Evolutionary conservation across 257 asterid genomes (phyloP).

Genomic region (Capsicum pubescens): DNA sequence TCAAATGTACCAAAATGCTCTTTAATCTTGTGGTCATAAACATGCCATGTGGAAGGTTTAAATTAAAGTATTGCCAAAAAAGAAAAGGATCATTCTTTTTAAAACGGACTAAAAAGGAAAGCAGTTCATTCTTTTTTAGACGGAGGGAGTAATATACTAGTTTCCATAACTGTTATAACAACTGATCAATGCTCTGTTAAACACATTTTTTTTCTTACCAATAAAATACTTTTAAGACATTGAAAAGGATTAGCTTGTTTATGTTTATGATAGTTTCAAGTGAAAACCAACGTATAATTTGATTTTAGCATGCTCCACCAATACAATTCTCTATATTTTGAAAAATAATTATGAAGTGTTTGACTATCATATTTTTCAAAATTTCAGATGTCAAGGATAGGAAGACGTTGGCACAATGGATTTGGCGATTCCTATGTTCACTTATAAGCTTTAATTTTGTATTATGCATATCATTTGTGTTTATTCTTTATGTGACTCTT

Average conservation of each 20-base stretch:
- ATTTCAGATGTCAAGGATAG: not conserved
- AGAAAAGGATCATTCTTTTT: too few relatives aligned
- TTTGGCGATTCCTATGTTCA: not conserved
- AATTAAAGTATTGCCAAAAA: too few relatives aligned
- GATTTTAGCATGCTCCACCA: not conserved
- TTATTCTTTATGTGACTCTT: too few relatives aligned
- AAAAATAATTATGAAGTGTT: not conserved
- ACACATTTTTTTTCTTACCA: not conserved
- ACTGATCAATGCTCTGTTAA: not conserved
- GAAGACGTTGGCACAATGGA: not conserved
- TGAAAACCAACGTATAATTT: not conserved
- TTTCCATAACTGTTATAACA: not conserved
- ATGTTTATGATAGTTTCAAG: not conserved
- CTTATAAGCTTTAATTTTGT: not conserved
- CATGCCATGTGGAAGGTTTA: too few relatives aligned
- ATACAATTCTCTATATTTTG: not conserved
- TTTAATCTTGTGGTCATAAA: too few relatives aligned
- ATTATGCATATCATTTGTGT: not conserved
- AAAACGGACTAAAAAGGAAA: too few relatives aligned
- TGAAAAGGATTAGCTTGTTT: not conserved
- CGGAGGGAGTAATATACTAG: not conserved
- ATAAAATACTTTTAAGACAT: not conserved
- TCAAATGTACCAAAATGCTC: too few relatives aligned
- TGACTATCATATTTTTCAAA: not conserved
- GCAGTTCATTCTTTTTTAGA: too few relatives aligned